Base-by-base conservation (phyloP, 1,139 yeast genomes). In the Geotrichum cucujoidarum region DNA sequence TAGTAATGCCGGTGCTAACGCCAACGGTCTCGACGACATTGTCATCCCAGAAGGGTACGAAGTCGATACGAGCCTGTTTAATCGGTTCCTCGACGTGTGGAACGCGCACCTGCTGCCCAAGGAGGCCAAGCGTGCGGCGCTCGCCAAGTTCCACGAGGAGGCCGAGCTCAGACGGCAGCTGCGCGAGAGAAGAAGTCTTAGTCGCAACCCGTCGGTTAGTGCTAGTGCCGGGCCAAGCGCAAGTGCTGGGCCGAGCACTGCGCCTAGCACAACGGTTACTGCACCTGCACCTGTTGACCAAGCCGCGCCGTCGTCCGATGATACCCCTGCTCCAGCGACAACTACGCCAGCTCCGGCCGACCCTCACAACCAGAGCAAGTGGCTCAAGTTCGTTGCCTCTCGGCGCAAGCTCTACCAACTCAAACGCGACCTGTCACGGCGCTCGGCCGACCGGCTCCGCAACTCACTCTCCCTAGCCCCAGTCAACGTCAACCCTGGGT, bases 91-190 rank as follows among this genome's bases (percentile, higher is more conserved):
- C 49, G 69, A 65, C 49, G 52, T 61, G 17, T 63, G 67, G 67
- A 64, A 65, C 48, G 67, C 66, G 5, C 65, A 63, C 43, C 43
- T 66, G 32, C 56, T 65, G 14, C 69, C 69, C 2, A 52, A 60
- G 20, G 67, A 62, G 3, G 61, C 63, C 3, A 52, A 67, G n/a
- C 55, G 61, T 5, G 59, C 55, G 5, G 67, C 65, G 1, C 47
- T 64, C 42, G 62, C 57, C 10, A 53, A 64, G 8, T 60, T 65
- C 46, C 61, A 62, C 14, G 59, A 57, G 24, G 69, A 65, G 45
- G 64, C 66, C 3, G 62, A 57, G 35, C 50, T 61, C 2, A 51
- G 67, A 25, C 51, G 65, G 25, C 57, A 57, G 32, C 45, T 60
- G 17, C 30, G 49, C 18, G 31, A 42, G 29, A 51, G 46, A 39